Evolutionary conservation across 805 yeast species (phyloP), one percentile per base, ranked within the genome.

Genomic region (Nakazawaea populi): DNA sequence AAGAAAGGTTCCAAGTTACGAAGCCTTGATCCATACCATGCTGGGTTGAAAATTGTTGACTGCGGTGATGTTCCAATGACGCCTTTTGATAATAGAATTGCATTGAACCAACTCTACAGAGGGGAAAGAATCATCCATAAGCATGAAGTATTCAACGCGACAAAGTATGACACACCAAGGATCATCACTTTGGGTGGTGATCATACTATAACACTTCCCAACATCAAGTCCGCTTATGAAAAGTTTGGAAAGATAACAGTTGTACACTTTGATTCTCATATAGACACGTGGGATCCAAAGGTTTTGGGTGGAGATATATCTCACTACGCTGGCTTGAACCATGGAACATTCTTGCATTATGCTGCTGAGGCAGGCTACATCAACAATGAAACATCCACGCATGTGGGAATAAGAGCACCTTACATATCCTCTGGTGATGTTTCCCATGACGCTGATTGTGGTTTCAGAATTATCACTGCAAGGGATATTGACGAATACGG

Each of bases 211-310:
- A 70, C 81, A 1, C 67, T 80, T 32, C 73, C 78, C 75, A 70
- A 76, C 4, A 62, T 81, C 35, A 72, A 71, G 53, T 71, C 82
- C 10, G 79, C 79, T 1, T 75, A 68, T 54, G 84, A 80, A 56
- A 66, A 70, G 31, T 70, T 62, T 52, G 79, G 77, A 0, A 67
- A 69, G 36, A 49, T 80, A 6, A 73, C 79, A 5, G 81, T 80
- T n/a, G 62, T 80, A 14, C 86, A 83, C 60, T 83, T 83, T 55
- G 89, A 83, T 60, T 74, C 85, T 29, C 89, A 83, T 62, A 73
- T 83, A 42, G 89, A 84, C 64, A 83, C 89, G 2, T 83, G 88
- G 85, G 74, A 76, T 55, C 89, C 89, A 5, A 63, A 70, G 47
- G 76, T 73, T 18, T 68, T 82, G 36, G 88, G 88, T 9, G 89